Evolutionary conservation across 495 filamentous ascomycete genomes (phyloP), one percentile per base, ranked within the genome.

Genomic region (Aspergillus homomorphus): DNA sequence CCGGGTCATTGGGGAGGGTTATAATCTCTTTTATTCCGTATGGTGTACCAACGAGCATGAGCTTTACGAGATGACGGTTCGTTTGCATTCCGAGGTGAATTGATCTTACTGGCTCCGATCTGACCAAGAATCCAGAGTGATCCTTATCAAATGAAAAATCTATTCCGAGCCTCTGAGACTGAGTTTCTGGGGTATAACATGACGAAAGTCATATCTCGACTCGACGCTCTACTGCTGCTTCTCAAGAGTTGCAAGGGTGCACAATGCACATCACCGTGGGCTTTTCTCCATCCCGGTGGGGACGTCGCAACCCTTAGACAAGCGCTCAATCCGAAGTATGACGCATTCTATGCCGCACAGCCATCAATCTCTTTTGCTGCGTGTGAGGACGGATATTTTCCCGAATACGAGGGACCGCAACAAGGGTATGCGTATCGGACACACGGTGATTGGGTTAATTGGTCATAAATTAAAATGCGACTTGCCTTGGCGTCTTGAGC

Each of bases 21-120:
- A 83, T 55, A 74, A 78, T 58, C 61, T 84, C n/a, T 79, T 79
- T 50, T 85, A 85, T 33, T 75, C 81, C 1, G 80, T 84, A 0
- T 84, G 80, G 78, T 85, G 82, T 58, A 84, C 62, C 18, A 77
- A 79, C 46, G 80, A 83, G 63, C 75, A 78, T 38, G 80, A 85
- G 66, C 66, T 85, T 10, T 83, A 84, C 50, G 81, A 84, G 45
- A 56, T 84, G 14, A 78, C 63, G 52, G 75, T 75, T 18, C 50
- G 73, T n/a, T n/a, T n/a, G n/a, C n/a, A n/a, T n/a, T n/a, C n/a
- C n/a, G n/a, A n/a, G n/a, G n/a, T n/a, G n/a, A n/a, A n/a, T n/a
- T n/a, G 10, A 49, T 19, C 48, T 30, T 15, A 10, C 21, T 15
- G 28, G 6, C 41, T 8, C 1, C 23, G 19, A 41, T 21, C n/a